Evolutionary conservation across 2,329 filamentous ascomycete species (phyloP), one percentile per base, ranked within the genome.

Genomic region (Bisporella sp.): DNA sequence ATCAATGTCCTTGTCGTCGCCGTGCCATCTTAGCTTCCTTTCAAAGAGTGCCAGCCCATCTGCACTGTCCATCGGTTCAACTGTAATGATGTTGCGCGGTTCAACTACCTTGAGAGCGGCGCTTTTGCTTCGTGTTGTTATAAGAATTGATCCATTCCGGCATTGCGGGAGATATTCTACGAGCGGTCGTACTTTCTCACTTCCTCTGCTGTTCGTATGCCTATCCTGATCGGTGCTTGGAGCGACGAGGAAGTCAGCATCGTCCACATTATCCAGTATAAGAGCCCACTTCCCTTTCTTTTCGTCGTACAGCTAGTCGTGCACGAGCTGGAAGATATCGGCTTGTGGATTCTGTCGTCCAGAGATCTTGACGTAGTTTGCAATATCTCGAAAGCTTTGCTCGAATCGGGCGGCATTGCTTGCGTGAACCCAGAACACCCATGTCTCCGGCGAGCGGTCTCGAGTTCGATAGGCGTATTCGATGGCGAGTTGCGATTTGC

Each of bases 231-330:
- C 43, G 31, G 41, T 8, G 21, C 9, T 53, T n/a, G 41, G 53
- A 29, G 4, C 31, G 40, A 49, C 37, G 41, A 60, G 51, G 11
- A 59, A 53, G 21, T 39, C 48, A 8, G 30, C 4, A 53, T 69
- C 57, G 46, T 69, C 65, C 35, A 61, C 63, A 43, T 63, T 68
- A 35, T 71, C 66, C 11, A 71, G 57, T 35, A 70, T 52, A 29
- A 11, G 53, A 5, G 63, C 11, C 68, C 66, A 71, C 9, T 21
- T 43, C n/a, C 51, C 50, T 1, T 54, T 54, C 6, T 56, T 45
- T 21, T 51, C 48, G 5, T 49, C 21, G 7, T 52, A 31, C n/a
- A 67, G 51, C 62, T 59, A 67, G 55, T 64, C 52, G 5, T 59
- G 52, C 30, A 68, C 59, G 0, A 68, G 60, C 45, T 60, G 13